Evolutionary conservation across 768 basidiomycete genomes (phyloP).

Genomic region (Auricularia cornea): DNA sequence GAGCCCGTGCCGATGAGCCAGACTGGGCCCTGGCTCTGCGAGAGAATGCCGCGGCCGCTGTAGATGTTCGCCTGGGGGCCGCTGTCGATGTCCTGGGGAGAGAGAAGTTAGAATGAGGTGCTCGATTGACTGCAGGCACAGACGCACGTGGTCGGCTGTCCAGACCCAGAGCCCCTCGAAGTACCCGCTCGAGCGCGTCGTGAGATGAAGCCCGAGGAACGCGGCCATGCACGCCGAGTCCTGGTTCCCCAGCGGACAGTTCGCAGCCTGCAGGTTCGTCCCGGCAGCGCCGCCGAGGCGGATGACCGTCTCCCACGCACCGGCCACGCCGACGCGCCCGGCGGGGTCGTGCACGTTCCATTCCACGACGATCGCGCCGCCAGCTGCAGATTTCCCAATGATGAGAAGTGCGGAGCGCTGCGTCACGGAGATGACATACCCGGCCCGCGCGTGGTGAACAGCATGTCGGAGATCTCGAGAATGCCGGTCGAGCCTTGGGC

Average conservation of each 20-base stretch:
- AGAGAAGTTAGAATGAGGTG: not conserved
- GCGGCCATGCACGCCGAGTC: no score
- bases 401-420: not conserved
- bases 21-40: slow-evolving; percentile 67
- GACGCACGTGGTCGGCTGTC: slow-evolving; percentile 19
- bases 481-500: slow-evolving; percentile 38
- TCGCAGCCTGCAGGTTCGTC: not conserved
- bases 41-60: slow-evolving; percentile 65
- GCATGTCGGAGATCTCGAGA: slow-evolving; percentile 48
- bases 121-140: not conserved
- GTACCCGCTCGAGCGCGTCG: no score
- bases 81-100: slow-evolving; percentile 55
- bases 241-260: slow-evolving; percentile 12
- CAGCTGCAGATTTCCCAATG: no score
- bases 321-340: no score
- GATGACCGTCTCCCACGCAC: slow-evolving; percentile 52
- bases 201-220: slow-evolving; percentile 58
- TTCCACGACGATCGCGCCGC: slow-evolving; percentile 58
- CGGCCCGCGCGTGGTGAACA: slow-evolving; percentile 49
- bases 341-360: slow-evolving; percentile 45
- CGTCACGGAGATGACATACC: not conserved
- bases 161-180: slow-evolving; percentile 60
- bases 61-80: no score
- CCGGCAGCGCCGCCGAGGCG: no score
- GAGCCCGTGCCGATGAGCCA: no score